Evolutionary conservation across 805 yeast genomes (phyloP).

Genomic region (Zygosaccharomyces kombuchaensis): DNA sequence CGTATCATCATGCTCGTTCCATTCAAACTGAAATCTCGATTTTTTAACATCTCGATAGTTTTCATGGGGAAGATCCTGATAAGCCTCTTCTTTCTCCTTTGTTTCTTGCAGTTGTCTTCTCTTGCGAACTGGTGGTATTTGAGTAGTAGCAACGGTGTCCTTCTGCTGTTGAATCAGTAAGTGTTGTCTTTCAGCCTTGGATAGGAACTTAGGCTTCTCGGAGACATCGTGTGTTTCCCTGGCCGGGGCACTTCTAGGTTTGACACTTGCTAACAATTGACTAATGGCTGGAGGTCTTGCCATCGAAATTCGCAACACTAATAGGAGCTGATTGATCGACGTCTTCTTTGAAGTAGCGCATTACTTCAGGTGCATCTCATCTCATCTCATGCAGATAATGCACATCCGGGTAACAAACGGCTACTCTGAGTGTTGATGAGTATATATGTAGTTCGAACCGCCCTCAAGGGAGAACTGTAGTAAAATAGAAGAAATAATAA

Average conservation of each 20-base stretch:
- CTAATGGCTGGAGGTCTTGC: slow-evolving; percentile 38
- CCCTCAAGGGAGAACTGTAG: neutral
- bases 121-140: neutral
- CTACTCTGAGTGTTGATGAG: no score
- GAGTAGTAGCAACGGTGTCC: neutral
- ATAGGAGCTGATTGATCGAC: neutral
- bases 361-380: neutral
- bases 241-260: neutral
- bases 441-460: no score
- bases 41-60: slow-evolving; percentile 1
- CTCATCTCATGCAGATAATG: neutral
- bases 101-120: neutral
- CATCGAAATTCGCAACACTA: slow-evolving; percentile 14
- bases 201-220: slow-evolving; percentile 41
- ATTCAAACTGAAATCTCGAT: slow-evolving; percentile 56
- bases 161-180: slow-evolving; percentile 19
- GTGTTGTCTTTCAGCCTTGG: slow-evolving; percentile 43
- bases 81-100: neutral
- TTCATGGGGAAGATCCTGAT: neutral
- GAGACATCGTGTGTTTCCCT: slow-evolving; percentile 13
- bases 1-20: slow-evolving; percentile 71
- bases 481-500: no score
- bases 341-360: neutral
- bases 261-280: slow-evolving; percentile 30
- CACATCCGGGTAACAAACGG: neutral